Base-by-base conservation (phyloP, 2,329 filamentous ascomycete genomes). In the Nigrospora sphaerica region DNA sequence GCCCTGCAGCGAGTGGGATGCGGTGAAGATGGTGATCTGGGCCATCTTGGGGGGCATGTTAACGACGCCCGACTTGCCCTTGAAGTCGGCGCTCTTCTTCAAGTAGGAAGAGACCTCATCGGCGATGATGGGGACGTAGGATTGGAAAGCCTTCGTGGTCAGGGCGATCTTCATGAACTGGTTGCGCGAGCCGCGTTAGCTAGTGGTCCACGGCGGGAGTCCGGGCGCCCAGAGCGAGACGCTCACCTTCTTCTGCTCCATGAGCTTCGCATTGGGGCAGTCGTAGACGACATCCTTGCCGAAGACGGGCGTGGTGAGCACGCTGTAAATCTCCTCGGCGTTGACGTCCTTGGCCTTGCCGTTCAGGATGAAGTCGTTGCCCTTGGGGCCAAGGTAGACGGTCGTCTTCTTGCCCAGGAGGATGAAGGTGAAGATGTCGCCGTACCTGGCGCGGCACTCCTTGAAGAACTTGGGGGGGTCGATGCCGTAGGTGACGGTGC, bases 401-500 rank as follows among this genome's bases (percentile, higher is more conserved):
- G 90, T 95, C 40, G 87, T 93, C 70, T 89, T 92, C 74, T 86
- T 90, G 57, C 90, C 89, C 45, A 95, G 82, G 42, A 95, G 79
- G 49, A 95, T 72, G 60, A 95, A 95, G 16, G 90, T 95, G 65
- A 93, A 95, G 61, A 90, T 81, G 67, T 95, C 86, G 62, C 90
- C 90, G 64, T 92, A 87, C 86, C 95, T 95, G 58, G 78, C 75
- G 57, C 83, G 83, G 68, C 78, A 79, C 63, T 75, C 82, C 78
- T 57, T 75, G 73, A 96, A 95, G 77, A 96, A 97, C 44, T 74
- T 75, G 61, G 88, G 91, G 14, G 92, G 92, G 61, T 97, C 89
- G 69, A 96, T 96, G 66, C 92, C 92, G 70, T 97, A 98, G 39
- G 81, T 87, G 58, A 97, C 75, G 49, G 93, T 96, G 72, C 85